These are phyloP conservation scores for Pichia sp. DNA, from an alignment of 1,139 yeast genomes.

Conservation along the genomic window DNA sequence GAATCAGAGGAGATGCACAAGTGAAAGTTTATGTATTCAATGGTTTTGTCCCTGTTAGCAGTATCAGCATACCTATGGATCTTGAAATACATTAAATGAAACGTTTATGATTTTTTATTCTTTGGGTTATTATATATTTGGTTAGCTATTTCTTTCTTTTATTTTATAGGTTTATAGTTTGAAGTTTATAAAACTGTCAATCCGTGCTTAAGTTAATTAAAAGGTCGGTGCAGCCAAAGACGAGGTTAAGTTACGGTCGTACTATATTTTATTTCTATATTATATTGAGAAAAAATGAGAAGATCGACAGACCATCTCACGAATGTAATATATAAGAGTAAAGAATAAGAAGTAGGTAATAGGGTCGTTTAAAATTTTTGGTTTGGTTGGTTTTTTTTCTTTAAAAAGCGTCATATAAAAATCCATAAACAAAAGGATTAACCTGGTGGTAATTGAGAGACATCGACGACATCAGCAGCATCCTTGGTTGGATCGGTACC, in stretches of 20 bases:
- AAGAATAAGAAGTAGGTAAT: too few relatives aligned
- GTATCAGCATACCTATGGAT: slow-evolving; percentile 32
- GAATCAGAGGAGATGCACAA: slow-evolving; percentile 33
- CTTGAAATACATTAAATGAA: slow-evolving; percentile 15
- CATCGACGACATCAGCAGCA: slow-evolving; percentile 70
- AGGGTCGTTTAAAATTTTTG: too few relatives aligned
- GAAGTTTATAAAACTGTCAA: too few relatives aligned
- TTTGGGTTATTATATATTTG: not conserved
- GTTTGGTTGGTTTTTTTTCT: too few relatives aligned
- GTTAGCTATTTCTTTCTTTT: not conserved
- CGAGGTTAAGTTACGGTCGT: too few relatives aligned
- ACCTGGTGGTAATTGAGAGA: slow-evolving; percentile 93
- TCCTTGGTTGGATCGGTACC: slow-evolving; percentile 46
- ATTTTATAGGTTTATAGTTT: not conserved
- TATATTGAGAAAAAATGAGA: too few relatives aligned
- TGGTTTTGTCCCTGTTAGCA: slow-evolving; percentile 34
- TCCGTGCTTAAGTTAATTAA: too few relatives aligned
- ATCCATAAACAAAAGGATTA: slow-evolving; percentile 34
- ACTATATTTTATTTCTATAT: too few relatives aligned
- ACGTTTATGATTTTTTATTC: not conserved
- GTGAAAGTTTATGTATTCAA: slow-evolving; percentile 30
- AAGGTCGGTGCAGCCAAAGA: too few relatives aligned
- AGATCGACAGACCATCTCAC: too few relatives aligned
- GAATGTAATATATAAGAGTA: too few relatives aligned
- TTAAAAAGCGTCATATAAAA: not conserved